Conservation (phyloP, 306 rosid genomes). For the Trichosanthes cucumerina region DNA sequence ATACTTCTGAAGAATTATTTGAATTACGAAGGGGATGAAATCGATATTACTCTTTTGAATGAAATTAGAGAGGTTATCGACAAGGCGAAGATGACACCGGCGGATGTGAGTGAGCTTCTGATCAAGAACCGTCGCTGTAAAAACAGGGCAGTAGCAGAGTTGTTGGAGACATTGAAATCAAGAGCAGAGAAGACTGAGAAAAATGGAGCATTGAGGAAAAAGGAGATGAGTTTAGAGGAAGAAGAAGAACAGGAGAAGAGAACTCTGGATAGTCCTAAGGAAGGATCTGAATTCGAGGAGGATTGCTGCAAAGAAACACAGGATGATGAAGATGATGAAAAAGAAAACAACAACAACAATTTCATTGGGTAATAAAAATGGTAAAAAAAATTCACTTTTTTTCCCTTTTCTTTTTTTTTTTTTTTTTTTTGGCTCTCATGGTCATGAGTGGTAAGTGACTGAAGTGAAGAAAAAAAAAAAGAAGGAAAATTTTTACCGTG, state of each 20-base stretch:
- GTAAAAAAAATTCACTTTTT: background rate
- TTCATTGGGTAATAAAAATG: background rate
- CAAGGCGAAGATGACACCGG: constrained; percentile 75
- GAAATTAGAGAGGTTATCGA: constrained; percentile 45
- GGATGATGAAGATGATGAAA: constrained; percentile 16
- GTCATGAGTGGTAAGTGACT: background rate
- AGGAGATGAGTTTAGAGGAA: constrained; percentile 3
- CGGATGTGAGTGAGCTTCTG: constrained; percentile 84
- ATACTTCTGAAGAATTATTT: constrained; percentile 66
- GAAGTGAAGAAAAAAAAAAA: background rate
- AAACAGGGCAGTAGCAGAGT: constrained; percentile 40
- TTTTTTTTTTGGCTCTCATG: background rate
- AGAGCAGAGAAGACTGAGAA: constrained; percentile 41
- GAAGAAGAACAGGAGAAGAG: constrained; percentile 88
- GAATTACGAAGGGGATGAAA: constrained; percentile 32
- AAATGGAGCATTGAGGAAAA: constrained; percentile 19
- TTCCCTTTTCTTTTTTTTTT: background rate
- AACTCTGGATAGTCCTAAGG: constrained; percentile 73
- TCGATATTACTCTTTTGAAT: constrained; percentile 15
- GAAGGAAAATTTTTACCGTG: background rate
- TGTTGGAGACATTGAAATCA: constrained; percentile 47
- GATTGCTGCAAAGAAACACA: constrained; percentile 32
- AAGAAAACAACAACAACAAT: background rate
- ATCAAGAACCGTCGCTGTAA: constrained; percentile 61
- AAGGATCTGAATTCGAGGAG: constrained; percentile 37